Conservation (phyloP, 2,329 filamentous ascomycete genomes). For the Metarhizium album region DNA sequence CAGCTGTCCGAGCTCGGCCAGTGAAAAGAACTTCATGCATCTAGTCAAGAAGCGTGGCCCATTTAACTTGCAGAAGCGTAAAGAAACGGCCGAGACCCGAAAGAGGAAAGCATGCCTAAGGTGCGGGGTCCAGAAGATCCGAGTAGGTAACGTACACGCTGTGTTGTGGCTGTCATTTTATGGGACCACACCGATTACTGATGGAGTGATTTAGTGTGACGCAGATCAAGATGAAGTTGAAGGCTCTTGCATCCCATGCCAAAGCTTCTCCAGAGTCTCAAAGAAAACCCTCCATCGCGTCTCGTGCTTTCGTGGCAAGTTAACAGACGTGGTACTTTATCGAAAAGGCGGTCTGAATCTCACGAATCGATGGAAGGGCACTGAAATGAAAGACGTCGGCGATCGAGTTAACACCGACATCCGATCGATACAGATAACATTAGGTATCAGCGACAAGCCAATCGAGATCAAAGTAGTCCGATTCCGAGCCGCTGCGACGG, state of each 20-base stretch:
- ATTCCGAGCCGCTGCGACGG: slow-evolving; percentile 26
- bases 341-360: slow-evolving; percentile 33
- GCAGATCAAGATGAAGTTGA: slow-evolving; percentile 20
- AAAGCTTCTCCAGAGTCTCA: slow-evolving; percentile 25
- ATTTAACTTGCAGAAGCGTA: slow-evolving; percentile 16
- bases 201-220: slow-evolving; percentile 22
- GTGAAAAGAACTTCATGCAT: background rate
- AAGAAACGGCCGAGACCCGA: slow-evolving; percentile 25
- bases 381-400: slow-evolving; percentile 28
- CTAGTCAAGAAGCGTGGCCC: slow-evolving; percentile 2
- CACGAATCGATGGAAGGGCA: slow-evolving; percentile 32
- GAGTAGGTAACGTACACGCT: slow-evolving; percentile 20
- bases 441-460: slow-evolving; percentile 26
- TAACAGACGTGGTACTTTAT: slow-evolving; percentile 29
- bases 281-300: slow-evolving; percentile 36
- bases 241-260: slow-evolving; percentile 30
- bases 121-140: slow-evolving; percentile 33
- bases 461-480: slow-evolving; percentile 29
- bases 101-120: slow-evolving; percentile 30
- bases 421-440: slow-evolving; percentile 26
- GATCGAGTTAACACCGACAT: slow-evolving; percentile 19
- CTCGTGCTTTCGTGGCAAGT: slow-evolving; percentile 32
- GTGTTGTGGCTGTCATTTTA: background rate
- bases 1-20: background rate
- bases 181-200: background rate